A percentile compares a stretch with the other conserved stretches of the same genome.
Evolutionary conservation across 345 rosid species (phyloP).

Genomic region (Brassica incana): DNA sequence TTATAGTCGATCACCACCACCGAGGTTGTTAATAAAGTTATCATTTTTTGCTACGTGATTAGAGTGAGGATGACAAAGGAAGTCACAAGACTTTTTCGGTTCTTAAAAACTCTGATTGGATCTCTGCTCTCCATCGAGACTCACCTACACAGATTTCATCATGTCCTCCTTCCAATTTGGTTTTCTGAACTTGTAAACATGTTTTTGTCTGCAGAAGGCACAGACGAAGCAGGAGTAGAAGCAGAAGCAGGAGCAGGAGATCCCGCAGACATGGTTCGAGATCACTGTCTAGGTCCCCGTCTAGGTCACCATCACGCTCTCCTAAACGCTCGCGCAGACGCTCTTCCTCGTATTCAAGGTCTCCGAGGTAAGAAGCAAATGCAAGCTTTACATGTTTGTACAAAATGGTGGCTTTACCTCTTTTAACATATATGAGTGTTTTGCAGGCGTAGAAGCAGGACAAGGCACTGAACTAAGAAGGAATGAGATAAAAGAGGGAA

Average conservation of each 20-base stretch:
- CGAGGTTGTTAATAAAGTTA: slow-evolving; percentile 59
- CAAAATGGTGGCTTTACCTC: not conserved
- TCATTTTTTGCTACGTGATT: slow-evolving; percentile 27
- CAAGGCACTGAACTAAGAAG: slow-evolving; percentile 50
- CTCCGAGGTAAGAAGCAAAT: slow-evolving; percentile 61
- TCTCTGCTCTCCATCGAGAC: not conserved
- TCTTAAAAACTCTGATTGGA: slow-evolving; percentile 20
- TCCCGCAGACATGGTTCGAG: slow-evolving; percentile 54
- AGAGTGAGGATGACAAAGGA: slow-evolving; percentile 30
- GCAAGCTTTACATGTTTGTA: slow-evolving; percentile 5
- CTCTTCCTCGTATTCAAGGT: slow-evolving; percentile 50
- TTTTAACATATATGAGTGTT: not conserved
- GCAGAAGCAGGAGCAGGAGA: slow-evolving; percentile 48
- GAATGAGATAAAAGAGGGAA: not conserved
- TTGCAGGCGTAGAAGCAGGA: slow-evolving; percentile 67
- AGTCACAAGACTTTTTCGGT: not conserved
- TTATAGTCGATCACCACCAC: slow-evolving; percentile 85
- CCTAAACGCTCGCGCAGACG: slow-evolving; percentile 45
- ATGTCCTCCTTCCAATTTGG: slow-evolving; percentile 12
- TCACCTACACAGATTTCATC: not conserved
- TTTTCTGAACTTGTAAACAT: not conserved
- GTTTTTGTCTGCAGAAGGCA: slow-evolving; percentile 46
- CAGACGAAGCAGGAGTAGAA: slow-evolving; percentile 60
- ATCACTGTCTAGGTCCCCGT: slow-evolving; percentile 48
- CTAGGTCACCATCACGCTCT: slow-evolving; percentile 44